Evolutionary conservation across 352 stramenopile species (phyloP).

Genomic region (Halophytophthora batemanensis): DNA sequence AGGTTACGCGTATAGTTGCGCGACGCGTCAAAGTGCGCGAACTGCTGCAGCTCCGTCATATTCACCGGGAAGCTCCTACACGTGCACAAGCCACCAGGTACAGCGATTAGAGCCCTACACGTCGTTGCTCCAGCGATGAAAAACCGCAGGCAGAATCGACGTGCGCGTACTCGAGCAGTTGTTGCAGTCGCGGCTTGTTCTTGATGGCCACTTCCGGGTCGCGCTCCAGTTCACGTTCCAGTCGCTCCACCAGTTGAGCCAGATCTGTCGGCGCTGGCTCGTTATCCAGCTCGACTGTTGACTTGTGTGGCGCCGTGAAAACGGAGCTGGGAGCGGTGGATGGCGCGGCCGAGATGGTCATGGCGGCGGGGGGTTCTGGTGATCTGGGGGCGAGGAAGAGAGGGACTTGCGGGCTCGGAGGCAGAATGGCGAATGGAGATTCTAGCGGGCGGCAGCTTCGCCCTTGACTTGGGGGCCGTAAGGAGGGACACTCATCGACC

Average conservation of each 20-base stretch:
- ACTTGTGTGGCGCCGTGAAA: not conserved
- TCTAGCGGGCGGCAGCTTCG: too few relatives aligned
- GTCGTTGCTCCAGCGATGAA: not conserved
- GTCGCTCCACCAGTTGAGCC: constrained; percentile 44
- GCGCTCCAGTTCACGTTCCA: constrained; percentile 47
- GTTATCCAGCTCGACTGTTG: not conserved
- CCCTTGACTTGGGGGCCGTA: not conserved
- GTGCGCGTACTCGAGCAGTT: constrained; percentile 47
- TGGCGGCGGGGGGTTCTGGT: too few relatives aligned
- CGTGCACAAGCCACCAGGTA: constrained; percentile 12
- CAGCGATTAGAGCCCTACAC: not conserved
- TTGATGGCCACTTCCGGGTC: constrained; percentile 57
- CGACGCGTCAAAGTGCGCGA: constrained; percentile 77
- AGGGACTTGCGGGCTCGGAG: too few relatives aligned
- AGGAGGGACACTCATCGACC: constrained; percentile 6
- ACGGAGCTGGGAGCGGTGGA: too few relatives aligned
- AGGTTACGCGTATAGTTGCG: constrained; percentile 95
- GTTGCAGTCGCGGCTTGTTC: constrained; percentile 50
- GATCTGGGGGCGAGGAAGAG: too few relatives aligned
- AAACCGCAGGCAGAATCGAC: not conserved
- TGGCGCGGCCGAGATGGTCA: too few relatives aligned
- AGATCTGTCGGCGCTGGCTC: constrained; percentile 25
- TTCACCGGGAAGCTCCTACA: constrained; percentile 42
- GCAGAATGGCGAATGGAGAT: too few relatives aligned
- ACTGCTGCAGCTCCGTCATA: constrained; percentile 65